phyloP scores from a whole-genome alignment of 2,329 filamentous ascomycete genomes.

The Aspergillus udagawae region DNA sequence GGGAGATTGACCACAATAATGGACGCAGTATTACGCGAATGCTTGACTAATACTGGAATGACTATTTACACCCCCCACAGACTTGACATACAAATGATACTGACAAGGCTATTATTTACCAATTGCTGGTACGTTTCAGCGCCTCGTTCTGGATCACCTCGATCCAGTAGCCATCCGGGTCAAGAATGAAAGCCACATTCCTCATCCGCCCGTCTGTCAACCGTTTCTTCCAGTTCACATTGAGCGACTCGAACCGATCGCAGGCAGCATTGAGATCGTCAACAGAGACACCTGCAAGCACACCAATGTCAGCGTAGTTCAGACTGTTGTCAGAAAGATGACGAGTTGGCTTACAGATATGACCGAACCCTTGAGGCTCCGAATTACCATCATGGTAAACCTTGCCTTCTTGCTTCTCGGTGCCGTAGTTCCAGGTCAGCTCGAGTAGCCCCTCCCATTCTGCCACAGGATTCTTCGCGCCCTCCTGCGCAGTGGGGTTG shows the following conservation, averaged over 20 bases:
- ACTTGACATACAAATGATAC: neutral
- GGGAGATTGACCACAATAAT: neutral
- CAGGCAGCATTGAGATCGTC: slow-evolving; percentile 89
- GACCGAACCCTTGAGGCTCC: slow-evolving; percentile 88
- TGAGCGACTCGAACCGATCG: slow-evolving; percentile 73
- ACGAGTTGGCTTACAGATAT: slow-evolving; percentile 65
- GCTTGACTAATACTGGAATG: neutral
- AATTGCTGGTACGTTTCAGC: slow-evolving; percentile 41
- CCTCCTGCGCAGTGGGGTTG: slow-evolving; percentile 50
- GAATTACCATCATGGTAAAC: slow-evolving; percentile 95
- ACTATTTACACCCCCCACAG: neutral
- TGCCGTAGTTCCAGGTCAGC: slow-evolving; percentile 75
- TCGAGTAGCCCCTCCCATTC: slow-evolving; percentile 81
- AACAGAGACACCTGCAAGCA: slow-evolving; percentile 63
- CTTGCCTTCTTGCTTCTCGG: slow-evolving; percentile 70
- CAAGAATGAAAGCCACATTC: slow-evolving; percentile 86
- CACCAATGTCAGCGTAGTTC: slow-evolving; percentile 2
- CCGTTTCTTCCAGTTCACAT: slow-evolving; percentile 90
- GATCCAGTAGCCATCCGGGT: slow-evolving; percentile 81
- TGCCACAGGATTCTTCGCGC: slow-evolving; percentile 54
- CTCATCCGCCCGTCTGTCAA: slow-evolving; percentile 89
- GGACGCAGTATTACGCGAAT: neutral
- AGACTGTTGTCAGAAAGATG: neutral
- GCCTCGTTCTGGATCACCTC: slow-evolving; percentile 68
- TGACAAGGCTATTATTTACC: slow-evolving; percentile 20